Evolutionary conservation across 148 eudicot genomes (phyloP).

Genomic region (Dianthus caryophyllus): DNA sequence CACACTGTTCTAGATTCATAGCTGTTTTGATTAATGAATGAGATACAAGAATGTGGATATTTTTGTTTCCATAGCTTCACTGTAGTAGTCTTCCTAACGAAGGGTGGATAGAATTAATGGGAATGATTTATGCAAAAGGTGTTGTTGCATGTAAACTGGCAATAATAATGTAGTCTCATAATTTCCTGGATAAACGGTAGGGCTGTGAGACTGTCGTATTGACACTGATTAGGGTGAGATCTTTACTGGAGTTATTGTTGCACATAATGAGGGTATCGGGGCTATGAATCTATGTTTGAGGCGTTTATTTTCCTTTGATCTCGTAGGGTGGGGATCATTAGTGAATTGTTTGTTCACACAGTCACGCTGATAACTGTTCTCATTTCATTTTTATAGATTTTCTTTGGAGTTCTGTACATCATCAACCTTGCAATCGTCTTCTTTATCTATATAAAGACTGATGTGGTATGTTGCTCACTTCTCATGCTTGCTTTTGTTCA

Average conservation of each 20-base stretch:
- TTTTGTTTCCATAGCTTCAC: neutral
- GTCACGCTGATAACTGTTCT: constrained; percentile 16
- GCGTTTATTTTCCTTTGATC: neutral
- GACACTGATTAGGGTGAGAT: neutral
- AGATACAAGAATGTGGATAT: neutral
- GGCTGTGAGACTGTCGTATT: neutral
- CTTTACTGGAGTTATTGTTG: neutral
- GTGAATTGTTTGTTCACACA: neutral
- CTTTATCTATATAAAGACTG: constrained; percentile 77
- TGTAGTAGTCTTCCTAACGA: neutral
- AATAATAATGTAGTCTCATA: neutral
- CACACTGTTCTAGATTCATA: neutral
- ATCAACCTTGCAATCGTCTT: constrained; percentile 75
- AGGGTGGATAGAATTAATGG: neutral
- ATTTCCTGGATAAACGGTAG: neutral
- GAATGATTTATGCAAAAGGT: neutral
- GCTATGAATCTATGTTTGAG: neutral
- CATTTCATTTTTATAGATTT: constrained; percentile 64
- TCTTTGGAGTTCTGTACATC: constrained; percentile 76
- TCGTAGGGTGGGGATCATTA: neutral
- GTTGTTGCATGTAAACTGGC: neutral
- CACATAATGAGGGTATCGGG: neutral
- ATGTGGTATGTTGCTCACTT: constrained; percentile 52
- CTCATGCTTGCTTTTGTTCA: neutral
- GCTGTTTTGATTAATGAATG: neutral